Base-by-base conservation (phyloP, 768 basidiomycete species). In the Collybiopsis luxurians region DNA sequence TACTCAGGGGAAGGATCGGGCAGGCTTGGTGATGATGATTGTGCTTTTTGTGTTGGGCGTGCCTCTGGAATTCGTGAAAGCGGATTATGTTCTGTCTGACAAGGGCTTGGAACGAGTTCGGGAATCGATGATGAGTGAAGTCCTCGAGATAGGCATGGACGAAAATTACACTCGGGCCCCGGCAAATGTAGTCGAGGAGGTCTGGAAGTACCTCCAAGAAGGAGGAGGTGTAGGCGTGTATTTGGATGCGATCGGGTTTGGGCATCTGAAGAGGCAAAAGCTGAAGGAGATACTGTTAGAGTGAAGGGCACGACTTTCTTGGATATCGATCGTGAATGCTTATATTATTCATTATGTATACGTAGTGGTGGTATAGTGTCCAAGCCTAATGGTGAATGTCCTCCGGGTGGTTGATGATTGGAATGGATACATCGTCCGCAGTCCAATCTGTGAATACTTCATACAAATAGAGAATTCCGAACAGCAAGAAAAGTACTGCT, bases 401-500 rank as follows among this genome's bases (percentile, higher is more conserved):
- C n/a, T 55, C 54, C 2, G 43, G 54, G n/a, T 55, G 45, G 36
- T 51, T 51, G 21, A 46, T 55, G 9, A 55, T 55, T 15, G 54
- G 54, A 45, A 55, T 55, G n/a, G 54, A 55, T 47, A 55, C 34
- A 38, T 55, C 54, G 31, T 55, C 54, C 36, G 54, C 54, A 13
- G 54, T 55, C 13, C 27, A 47, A 17, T 47, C 47, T n/a, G 38
- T 44, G 47, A 79, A 79, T 11, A 85, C 82, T 65, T 90, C 87
- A 63, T 83, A 83, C 40, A 90, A 76, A 72, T 93, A 93, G 59
- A 93, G 76, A 47, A 90, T 66, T 6, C 90, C 87, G 64, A 97
- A 97, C 28, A 94, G 67, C 38, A 95, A 72, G 79, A 97, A 95
- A 7, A 95, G 82, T 4, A 75, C 69, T 0, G 91, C 84, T n/a